Percentiles rank a stretch among this genome's conserved stretches.
Conservation (phyloP, 208 protist genomes). For the Leishmania aethiopica region DNA sequence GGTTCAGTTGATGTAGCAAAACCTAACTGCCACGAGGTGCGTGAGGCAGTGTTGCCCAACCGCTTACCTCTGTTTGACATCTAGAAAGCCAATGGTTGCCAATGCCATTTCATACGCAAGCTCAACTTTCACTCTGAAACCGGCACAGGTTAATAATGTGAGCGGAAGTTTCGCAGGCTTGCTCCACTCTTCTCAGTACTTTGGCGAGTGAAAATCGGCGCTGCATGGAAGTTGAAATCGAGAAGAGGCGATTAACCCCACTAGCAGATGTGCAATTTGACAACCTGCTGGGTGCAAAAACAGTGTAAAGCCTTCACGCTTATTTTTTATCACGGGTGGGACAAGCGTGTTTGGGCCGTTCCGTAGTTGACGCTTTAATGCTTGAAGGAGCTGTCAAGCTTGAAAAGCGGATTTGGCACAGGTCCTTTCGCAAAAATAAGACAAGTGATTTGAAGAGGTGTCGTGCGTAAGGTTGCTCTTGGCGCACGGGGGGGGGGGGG, state of each 20-base stretch:
- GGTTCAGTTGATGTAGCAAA: neutral
- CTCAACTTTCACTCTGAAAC: neutral
- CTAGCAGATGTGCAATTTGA: too few species aligned
- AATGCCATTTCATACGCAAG: neutral
- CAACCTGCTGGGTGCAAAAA: neutral
- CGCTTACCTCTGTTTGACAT: neutral
- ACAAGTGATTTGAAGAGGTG: neutral
- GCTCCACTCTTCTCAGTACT: neutral
- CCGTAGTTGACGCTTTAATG: neutral
- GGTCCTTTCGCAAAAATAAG: neutral
- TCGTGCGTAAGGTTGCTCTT: neutral
- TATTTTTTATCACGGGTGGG: neutral
- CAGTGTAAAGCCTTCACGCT: neutral
- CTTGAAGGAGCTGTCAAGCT: neutral
- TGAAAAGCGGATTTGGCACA: neutral
- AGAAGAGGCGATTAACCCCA: neutral
- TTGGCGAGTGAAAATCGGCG: neutral
- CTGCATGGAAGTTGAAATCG: neutral
- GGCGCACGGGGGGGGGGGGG: too few species aligned
- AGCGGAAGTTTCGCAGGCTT: neutral
- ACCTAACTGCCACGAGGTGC: neutral
- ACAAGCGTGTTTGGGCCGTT: neutral
- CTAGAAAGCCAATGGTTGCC: neutral
- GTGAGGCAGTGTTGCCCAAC: neutral
- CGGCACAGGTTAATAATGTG: neutral